phyloP scores from a whole-genome alignment of 1,139 yeast species.

The Yamadazyma taylorii region DNA sequence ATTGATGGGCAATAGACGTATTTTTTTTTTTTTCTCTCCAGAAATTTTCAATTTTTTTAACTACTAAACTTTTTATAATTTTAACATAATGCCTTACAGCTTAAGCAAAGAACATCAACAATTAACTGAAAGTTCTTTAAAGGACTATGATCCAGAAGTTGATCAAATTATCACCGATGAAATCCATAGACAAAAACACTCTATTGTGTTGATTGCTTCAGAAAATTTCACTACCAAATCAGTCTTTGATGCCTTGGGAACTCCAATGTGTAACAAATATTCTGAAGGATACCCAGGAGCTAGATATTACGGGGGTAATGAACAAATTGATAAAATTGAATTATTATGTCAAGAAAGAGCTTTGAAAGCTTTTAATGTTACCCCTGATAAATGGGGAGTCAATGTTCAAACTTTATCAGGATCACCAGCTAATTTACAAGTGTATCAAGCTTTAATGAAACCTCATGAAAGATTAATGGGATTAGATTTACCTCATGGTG shows the following conservation, averaged over 20 bases:
- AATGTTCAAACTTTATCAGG: constrained; percentile 96
- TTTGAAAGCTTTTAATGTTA: constrained; percentile 76
- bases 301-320: constrained; percentile 87
- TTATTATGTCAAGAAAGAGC: constrained; percentile 91
- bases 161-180: constrained; percentile 82
- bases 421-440: constrained; percentile 96
- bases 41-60: neutral
- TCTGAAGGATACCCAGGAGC: constrained; percentile 90
- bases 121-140: constrained; percentile 62
- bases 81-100: constrained; percentile 49
- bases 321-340: constrained; percentile 93
- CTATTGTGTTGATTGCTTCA: constrained; percentile 91
- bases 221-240: constrained; percentile 97
- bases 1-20: no score
- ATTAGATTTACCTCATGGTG: constrained; percentile 95
- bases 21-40: neutral
- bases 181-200: constrained; percentile 89
- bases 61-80: neutral
- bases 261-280: constrained; percentile 93
- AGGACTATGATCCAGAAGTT: constrained; percentile 78
- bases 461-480: constrained; percentile 98
- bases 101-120: constrained; percentile 48
- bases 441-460: constrained; percentile 90
- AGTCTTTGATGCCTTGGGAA: constrained; percentile 94
- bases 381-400: constrained; percentile 93